A percentile compares a stretch with the other conserved stretches of the same genome.
These are phyloP conservation scores for Lodderomyces metapsilosis DNA, from an alignment of 1,139 yeast species.

Conservation along the genomic window DNA sequence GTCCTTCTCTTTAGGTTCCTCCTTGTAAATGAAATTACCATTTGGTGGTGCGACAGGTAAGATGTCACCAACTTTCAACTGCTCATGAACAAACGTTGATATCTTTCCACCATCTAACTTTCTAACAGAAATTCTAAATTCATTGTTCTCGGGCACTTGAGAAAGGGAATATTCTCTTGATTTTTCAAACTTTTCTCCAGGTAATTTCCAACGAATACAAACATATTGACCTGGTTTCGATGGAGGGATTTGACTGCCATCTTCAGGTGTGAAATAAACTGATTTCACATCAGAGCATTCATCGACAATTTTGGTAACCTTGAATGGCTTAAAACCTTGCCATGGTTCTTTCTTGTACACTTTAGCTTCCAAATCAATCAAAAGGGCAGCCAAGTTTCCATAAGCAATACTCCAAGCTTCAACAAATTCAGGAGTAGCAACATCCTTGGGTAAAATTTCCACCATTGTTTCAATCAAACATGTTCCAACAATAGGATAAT, in stretches of 20 bases:
- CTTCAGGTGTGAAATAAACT: conserved; percentile 49
- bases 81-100: conserved; percentile 53
- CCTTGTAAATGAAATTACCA: conserved; percentile 49
- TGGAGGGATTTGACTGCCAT: conserved; percentile 31
- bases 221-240: conserved; percentile 63
- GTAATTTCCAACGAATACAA: conserved; percentile 44
- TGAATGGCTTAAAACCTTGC: conserved; percentile 56
- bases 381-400: conserved; percentile 58
- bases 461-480: conserved; percentile 53
- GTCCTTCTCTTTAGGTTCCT: conserved; percentile 24
- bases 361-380: conserved; percentile 55
- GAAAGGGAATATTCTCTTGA: conserved; percentile 58
- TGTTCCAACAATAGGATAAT: conserved; percentile 63
- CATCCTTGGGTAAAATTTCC: conserved; percentile 53
- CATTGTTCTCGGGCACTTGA: conserved; percentile 25
- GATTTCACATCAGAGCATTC: conserved; percentile 54
- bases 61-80: conserved; percentile 48
- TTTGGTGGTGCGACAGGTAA: conserved; percentile 58
- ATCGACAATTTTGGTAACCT: conserved; percentile 37
- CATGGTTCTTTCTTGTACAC: conserved; percentile 49
- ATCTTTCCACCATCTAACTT: conserved; percentile 47
- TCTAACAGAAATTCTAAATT: conserved; percentile 55
- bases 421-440: conserved; percentile 56
- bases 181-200: conserved; percentile 29
- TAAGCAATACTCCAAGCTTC: conserved; percentile 71